These are phyloP conservation scores for Fistulifera pelliculosa DNA, from an alignment of 108 stramenopile species.

Conservation along the genomic window DNA sequence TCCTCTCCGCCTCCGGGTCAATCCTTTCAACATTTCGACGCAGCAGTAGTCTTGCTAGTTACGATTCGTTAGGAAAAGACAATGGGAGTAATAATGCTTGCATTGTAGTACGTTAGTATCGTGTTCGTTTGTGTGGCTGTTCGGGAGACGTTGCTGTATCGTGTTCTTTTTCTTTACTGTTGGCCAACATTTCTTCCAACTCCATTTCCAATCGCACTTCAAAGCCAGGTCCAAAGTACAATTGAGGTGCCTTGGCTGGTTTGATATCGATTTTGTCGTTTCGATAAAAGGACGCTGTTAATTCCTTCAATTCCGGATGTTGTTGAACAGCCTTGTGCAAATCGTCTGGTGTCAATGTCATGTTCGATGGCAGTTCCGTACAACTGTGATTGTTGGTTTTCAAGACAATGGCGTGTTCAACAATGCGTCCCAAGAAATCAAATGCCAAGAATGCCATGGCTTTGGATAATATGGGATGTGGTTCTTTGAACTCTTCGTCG, in stretches of 20 bases:
- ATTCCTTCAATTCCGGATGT: constrained; percentile 12
- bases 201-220: constrained; percentile 77
- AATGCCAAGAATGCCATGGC: constrained; percentile 73
- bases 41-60: too few species aligned
- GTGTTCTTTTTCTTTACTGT: neutral
- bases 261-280: neutral
- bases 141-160: too few species aligned
- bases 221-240: constrained; percentile 84
- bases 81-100: too few species aligned
- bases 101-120: too few species aligned
- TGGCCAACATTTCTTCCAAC: constrained; percentile 54
- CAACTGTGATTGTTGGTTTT: constrained; percentile 6
- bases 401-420: constrained; percentile 58
- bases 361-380: constrained; percentile 37
- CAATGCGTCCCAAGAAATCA: constrained; percentile 72
- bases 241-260: constrained; percentile 35
- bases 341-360: constrained; percentile 42
- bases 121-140: too few species aligned
- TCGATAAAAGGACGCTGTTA: too few species aligned
- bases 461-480: constrained; percentile 61
- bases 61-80: too few species aligned
- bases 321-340: constrained; percentile 44
- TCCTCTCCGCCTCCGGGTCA: too few species aligned
- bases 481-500: too few species aligned
- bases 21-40: too few species aligned